Evolutionary conservation across 1,284 basidiomycete genomes (phyloP).

Genomic region (Cystobasidium sp.): DNA sequence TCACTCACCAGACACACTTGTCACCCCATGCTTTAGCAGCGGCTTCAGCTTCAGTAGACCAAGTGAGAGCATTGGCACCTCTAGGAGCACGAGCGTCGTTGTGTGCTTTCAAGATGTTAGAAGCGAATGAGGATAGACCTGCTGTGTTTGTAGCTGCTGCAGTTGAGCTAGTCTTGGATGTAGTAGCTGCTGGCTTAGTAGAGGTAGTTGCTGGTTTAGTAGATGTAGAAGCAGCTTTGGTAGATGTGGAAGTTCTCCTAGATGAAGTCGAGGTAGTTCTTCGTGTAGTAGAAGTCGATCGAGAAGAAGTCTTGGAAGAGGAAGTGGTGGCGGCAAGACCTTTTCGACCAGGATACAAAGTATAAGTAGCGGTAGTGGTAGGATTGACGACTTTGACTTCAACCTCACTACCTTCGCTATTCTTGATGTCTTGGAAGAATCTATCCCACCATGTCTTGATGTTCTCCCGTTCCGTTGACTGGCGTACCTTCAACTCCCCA

Average conservation of each 20-base stretch:
- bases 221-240: background rate
- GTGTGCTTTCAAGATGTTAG: conserved; percentile 33
- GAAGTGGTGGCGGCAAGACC: background rate
- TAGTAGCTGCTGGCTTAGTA: conserved; percentile 10
- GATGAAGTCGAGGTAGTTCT: background rate
- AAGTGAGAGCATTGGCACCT: conserved; percentile 21
- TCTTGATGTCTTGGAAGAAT: background rate
- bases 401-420: background rate
- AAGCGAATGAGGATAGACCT: background rate
- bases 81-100: conserved; percentile 28
- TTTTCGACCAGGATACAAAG: conserved; percentile 9
- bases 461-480: background rate
- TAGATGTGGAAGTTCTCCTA: background rate
- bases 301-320: too few species aligned
- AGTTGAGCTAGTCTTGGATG: conserved; percentile 2
- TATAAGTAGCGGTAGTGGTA: conserved; percentile 8
- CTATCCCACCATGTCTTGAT: background rate
- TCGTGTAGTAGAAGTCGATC: background rate
- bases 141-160: conserved; percentile 10
- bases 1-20: conserved; percentile 35
- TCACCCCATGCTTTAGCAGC: conserved; percentile 36
- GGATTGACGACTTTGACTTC: background rate
- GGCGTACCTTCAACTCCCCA: conserved; percentile 6
- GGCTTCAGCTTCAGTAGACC: conserved; percentile 14
- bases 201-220: conserved; percentile 5